Evolutionary conservation across 106 monocot species (phyloP).

Genomic region (Dendrobium chrysotoxum): DNA sequence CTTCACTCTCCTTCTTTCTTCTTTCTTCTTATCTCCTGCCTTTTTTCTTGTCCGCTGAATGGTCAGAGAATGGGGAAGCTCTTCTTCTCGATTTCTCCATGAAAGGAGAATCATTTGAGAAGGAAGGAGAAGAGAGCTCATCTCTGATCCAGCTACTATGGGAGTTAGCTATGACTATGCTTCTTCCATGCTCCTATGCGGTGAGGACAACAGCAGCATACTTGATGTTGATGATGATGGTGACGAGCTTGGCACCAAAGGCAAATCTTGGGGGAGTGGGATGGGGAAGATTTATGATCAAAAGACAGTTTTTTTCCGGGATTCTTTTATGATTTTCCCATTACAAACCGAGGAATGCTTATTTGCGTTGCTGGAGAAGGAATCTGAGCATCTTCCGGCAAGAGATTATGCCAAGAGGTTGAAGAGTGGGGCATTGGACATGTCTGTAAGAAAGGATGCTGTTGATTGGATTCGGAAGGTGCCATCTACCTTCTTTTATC

Average conservation of each 20-base stretch:
- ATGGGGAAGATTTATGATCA: conserved; percentile 3
- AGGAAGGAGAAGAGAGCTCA: conserved; percentile 8
- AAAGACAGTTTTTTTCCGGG: conserved; percentile 29
- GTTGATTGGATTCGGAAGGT: conserved; percentile 89
- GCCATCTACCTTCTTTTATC: not conserved
- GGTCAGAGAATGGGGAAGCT: not conserved
- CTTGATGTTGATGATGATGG: conserved; percentile 62
- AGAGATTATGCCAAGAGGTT: conserved; percentile 46
- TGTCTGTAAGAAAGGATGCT: conserved; percentile 56
- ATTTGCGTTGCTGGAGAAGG: conserved; percentile 35
- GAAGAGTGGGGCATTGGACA: conserved; percentile 38
- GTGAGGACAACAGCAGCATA: conserved; percentile 56
- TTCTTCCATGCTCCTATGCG: conserved; percentile 51
- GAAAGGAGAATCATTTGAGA: not conserved
- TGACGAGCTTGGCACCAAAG: conserved; percentile 6
- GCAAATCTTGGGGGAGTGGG: not conserved
- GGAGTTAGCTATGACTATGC: conserved; percentile 30
- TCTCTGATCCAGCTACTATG: conserved; percentile 24
- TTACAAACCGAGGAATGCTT: conserved; percentile 54
- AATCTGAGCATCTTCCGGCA: conserved; percentile 36
- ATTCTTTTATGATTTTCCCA: conserved; percentile 25
- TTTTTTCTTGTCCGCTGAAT: not conserved
- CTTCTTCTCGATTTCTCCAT: not conserved
- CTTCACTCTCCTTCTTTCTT: not conserved
- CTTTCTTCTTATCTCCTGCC: not conserved